Evolutionary conservation across 805 yeast species (phyloP).

Genomic region (Myxozyma neotropica): DNA sequence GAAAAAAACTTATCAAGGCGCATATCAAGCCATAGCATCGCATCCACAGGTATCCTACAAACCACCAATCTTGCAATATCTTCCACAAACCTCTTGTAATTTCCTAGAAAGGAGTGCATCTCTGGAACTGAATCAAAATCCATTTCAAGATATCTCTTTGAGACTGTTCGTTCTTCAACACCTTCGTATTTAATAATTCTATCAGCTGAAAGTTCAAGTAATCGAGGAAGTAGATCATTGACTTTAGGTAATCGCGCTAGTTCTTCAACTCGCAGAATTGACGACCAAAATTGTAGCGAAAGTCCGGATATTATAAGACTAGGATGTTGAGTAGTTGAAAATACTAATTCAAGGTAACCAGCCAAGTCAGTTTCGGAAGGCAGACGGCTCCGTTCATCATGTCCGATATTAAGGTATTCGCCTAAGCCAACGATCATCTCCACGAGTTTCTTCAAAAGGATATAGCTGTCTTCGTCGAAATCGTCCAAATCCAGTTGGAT

Average conservation of each 20-base stretch:
- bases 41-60: constrained; percentile 80
- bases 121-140: constrained; percentile 91
- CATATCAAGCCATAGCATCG: constrained; percentile 78
- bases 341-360: constrained; percentile 70
- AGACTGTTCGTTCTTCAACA: constrained; percentile 57
- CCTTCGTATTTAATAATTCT: constrained; percentile 74
- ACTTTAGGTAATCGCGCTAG: constrained; percentile 49
- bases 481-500: constrained; percentile 60
- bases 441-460: constrained; percentile 83
- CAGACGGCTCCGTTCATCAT: constrained; percentile 43
- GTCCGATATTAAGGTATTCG: constrained; percentile 65
- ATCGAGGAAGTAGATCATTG: constrained; percentile 59
- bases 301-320: constrained; percentile 89
- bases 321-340: constrained; percentile 79
- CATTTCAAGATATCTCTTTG: constrained; percentile 68
- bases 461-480: constrained; percentile 76
- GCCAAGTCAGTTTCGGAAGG: constrained; percentile 63
- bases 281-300: constrained; percentile 92
- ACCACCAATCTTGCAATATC: constrained; percentile 87
- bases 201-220: constrained; percentile 75
- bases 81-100: constrained; percentile 81
- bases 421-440: constrained; percentile 90
- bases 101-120: constrained; percentile 69
- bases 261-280: constrained; percentile 79
- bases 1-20: constrained; percentile 70